Conservation (phyloP, 2,329 filamentous ascomycete species). For the Talaromyces sp. region DNA sequence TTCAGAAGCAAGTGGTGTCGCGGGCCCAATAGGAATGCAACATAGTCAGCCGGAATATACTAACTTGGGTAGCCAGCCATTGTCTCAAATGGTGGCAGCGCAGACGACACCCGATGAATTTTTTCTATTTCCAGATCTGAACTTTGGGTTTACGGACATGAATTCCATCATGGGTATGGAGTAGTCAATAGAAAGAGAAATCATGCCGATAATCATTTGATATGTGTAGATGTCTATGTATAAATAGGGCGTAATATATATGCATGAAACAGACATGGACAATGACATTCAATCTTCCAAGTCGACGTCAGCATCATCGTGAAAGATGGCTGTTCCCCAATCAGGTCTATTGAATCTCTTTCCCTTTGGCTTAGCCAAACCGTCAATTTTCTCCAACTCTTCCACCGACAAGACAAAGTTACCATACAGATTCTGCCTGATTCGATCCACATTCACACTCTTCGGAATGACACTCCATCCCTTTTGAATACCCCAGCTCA, state of each 20-base stretch:
- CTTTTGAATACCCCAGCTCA: constrained; percentile 49
- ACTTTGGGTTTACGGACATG: constrained; percentile 10
- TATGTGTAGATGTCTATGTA: no score
- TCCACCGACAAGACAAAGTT: constrained; percentile 20
- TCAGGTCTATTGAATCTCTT: constrained; percentile 26
- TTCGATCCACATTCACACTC: constrained; percentile 42
- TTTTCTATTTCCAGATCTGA: constrained; percentile 11
- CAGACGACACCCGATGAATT: constrained; percentile 12
- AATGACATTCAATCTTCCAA: constrained; percentile 22
- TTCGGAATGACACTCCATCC: constrained; percentile 53
- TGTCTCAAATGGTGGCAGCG: neutral
- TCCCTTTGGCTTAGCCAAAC: constrained; percentile 16
- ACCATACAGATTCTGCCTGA: constrained; percentile 48
- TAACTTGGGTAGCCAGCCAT: neutral
- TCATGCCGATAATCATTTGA: neutral
- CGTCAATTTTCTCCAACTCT: constrained; percentile 20
- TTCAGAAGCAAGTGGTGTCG: neutral
- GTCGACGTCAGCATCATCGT: constrained; percentile 25
- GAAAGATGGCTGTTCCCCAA: constrained; percentile 25
- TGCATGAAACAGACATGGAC: neutral
- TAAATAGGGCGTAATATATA: no score
- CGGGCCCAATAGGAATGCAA: neutral
- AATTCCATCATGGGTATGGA: constrained; percentile 8
- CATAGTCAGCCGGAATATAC: constrained; percentile 7
- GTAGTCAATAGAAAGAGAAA: neutral